Base-by-base conservation (phyloP, 306 rosid genomes). In the Cucurbita maxima region DNA sequence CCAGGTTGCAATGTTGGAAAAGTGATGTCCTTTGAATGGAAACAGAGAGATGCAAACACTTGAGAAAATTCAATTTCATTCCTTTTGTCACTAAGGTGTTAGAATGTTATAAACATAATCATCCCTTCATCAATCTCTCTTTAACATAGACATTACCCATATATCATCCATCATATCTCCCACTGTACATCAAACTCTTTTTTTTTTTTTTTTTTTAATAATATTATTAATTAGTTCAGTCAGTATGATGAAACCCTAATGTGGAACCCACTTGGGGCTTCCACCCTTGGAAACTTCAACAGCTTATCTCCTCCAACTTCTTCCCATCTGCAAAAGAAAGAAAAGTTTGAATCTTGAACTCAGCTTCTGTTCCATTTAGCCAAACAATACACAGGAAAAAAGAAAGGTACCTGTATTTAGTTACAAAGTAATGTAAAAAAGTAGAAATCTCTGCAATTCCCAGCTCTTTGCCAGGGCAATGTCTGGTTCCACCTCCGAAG, bases 201-300 rank as follows among this genome's bases (percentile, higher is more conserved):
- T 34, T 60, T 13, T 34, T 7, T 3, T 36, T 34, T n/a, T 59
- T 34, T 60, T 13, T 34, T 7, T 3, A 15, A 37, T 38, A 38
- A 38, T 40, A 38, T 16, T 70, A 70, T 70, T 50, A 74, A 78
- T 61, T 64, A 54, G 51, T 78, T 80, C 76, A 79, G 77, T 86
- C 76, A 88, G 81, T 75, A 84, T 78, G 92, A 75, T 79, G 76
- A 90, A 51, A 84, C 92, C 78, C 96, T 89, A 79, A 95, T 81
- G 84, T 88, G 99, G 74, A 89, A 78, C 76, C 99, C 99, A 82
- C 92, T 88, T 58, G 99, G 99, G 58, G 99, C 99, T 75, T 88
- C 88, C 58, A 95, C 97, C 80, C 97, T 89, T 1, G 99, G 99
- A 85, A 95, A 95, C 75, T 86, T 95, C 97, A 85, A 77, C 36